Percentiles rank a stretch among this genome's conserved stretches.
Evolutionary conservation across 371 early-diverging fungal species (phyloP).

Genomic region (Mortierella sp.): DNA sequence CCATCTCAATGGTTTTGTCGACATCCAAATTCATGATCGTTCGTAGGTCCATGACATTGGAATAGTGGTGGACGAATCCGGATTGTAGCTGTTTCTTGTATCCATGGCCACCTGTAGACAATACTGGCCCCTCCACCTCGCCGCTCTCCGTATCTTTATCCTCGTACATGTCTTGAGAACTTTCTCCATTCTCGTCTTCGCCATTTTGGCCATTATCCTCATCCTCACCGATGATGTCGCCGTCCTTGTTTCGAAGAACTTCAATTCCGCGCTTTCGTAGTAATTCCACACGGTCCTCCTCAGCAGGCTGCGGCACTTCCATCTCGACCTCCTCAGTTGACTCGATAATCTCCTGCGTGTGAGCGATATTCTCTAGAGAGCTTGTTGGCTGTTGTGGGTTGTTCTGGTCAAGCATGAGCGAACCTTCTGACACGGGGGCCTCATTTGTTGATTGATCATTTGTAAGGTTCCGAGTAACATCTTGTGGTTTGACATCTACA

Average conservation of each 20-base stretch:
- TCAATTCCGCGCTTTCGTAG: conserved; percentile 31
- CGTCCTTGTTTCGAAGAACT: no score
- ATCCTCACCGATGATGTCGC: no score
- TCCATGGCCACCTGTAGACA: conserved; percentile 19
- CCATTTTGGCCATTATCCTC: no score
- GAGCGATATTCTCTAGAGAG: not conserved
- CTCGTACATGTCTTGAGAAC: conserved; percentile 21
- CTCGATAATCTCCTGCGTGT: not conserved
- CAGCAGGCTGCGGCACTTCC: conserved; percentile 9
- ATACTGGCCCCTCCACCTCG: conserved; percentile 18
- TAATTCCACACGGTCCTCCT: conserved; percentile 29
- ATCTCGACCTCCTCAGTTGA: not conserved
- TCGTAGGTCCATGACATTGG: conserved; percentile 38
- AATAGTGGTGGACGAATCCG: conserved; percentile 31
- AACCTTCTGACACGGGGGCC: no score
- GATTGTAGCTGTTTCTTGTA: conserved; percentile 42
- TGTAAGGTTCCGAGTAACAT: not conserved
- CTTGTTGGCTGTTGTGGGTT: no score
- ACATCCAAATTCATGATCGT: conserved; percentile 50
- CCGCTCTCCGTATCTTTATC: conserved; percentile 14
- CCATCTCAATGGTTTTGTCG: conserved; percentile 36
- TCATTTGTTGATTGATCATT: no score
- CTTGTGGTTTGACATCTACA: not conserved
- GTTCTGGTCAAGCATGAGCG: no score
- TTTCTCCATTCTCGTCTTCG: no score